These are phyloP conservation scores for Termitomyces eurrhizus DNA, from an alignment of 768 basidiomycete genomes.

Conservation along the genomic window DNA sequence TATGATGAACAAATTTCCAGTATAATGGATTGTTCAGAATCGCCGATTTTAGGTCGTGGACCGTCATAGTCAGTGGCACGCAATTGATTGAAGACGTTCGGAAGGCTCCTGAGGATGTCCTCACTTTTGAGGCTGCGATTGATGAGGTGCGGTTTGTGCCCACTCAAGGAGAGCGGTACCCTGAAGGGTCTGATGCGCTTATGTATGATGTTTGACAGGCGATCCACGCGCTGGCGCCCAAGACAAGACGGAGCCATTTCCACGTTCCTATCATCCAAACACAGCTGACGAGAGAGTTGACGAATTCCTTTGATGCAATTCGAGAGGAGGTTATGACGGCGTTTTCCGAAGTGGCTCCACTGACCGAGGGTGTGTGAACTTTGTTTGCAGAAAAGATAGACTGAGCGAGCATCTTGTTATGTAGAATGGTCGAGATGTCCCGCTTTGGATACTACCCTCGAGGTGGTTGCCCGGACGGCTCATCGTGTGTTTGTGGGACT, in stretches of 20 bases:
- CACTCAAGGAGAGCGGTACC: background rate
- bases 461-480: slow-evolving; percentile 20
- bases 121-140: slow-evolving; percentile 24
- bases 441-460: slow-evolving; percentile 12
- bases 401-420: background rate
- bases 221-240: slow-evolving; percentile 13
- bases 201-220: background rate
- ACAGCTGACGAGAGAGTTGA: slow-evolving; percentile 14
- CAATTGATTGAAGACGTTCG: slow-evolving; percentile 27
- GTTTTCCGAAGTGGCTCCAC: slow-evolving; percentile 1
- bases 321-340: slow-evolving; percentile 9
- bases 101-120: slow-evolving; percentile 27
- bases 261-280: slow-evolving; percentile 18
- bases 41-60: slow-evolving; percentile 22
- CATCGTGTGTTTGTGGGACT: slow-evolving; percentile 24
- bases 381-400: background rate
- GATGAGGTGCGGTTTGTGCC: slow-evolving; percentile 20
- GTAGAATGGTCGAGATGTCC: slow-evolving; percentile 9
- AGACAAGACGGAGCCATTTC: slow-evolving; percentile 13
- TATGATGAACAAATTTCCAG: background rate
- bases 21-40: slow-evolving; percentile 7
- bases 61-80: slow-evolving; percentile 25
- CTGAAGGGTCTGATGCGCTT: background rate
- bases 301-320: slow-evolving; percentile 5
- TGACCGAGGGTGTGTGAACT: background rate